Conservation (phyloP, 1,139 yeast species). For the Suhomyces bolitotheri region DNA sequence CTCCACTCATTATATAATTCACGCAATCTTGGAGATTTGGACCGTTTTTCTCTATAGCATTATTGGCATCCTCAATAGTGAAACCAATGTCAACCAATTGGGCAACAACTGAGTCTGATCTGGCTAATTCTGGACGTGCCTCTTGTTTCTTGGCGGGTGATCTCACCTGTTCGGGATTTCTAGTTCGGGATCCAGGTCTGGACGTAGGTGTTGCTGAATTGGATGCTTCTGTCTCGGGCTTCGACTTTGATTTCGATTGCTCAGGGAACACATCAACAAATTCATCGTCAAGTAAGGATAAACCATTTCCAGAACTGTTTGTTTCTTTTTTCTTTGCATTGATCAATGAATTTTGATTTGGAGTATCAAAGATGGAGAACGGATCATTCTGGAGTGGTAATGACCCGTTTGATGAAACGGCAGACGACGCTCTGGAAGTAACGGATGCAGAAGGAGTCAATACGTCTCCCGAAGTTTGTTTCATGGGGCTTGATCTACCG, state of each 20-base stretch:
- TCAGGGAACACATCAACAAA: slow-evolving; percentile 39
- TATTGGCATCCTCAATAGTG: slow-evolving; percentile 56
- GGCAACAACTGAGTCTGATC: slow-evolving; percentile 58
- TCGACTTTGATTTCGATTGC: neutral
- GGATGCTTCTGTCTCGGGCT: too few relatives aligned
- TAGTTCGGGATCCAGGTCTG: too few relatives aligned
- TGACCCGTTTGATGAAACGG: slow-evolving; percentile 11
- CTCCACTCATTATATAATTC: slow-evolving; percentile 56
- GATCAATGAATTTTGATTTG: neutral
- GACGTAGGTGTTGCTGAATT: neutral
- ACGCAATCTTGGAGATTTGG: slow-evolving; percentile 66
- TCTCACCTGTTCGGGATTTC: too few relatives aligned
- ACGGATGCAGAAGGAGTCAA: slow-evolving; percentile 13
- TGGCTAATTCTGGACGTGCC: neutral
- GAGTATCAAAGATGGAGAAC: slow-evolving; percentile 20
- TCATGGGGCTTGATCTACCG: slow-evolving; percentile 7
- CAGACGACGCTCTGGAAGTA: slow-evolving; percentile 4
- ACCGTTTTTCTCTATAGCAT: slow-evolving; percentile 62
- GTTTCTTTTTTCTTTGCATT: neutral
- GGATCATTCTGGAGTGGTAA: slow-evolving; percentile 16
- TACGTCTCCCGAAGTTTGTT: neutral
- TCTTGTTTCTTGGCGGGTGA: neutral
- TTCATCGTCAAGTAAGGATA: slow-evolving; percentile 42
- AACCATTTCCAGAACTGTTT: slow-evolving; percentile 1
- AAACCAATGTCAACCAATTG: slow-evolving; percentile 83